phyloP scores from a whole-genome alignment of 1,284 basidiomycete species.

The Rhizopogon parksii region DNA sequence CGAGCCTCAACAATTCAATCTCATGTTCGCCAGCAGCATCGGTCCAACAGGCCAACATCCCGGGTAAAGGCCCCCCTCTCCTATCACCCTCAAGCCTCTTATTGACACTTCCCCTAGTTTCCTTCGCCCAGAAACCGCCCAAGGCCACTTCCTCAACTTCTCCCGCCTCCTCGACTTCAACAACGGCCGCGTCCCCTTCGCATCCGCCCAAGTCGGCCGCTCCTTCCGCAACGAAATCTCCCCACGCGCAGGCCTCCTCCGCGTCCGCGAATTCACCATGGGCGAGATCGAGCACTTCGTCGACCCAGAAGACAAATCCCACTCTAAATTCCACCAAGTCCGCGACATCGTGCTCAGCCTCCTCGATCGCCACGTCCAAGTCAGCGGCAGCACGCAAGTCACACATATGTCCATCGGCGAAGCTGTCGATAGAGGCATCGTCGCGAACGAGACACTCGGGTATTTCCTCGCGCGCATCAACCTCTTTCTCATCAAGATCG shows the following conservation, averaged over 20 bases:
- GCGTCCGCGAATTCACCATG: conserved; percentile 99
- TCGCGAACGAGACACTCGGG: conserved; percentile 96
- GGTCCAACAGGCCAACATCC: conserved; percentile 97
- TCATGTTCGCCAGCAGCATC: conserved; percentile 98
- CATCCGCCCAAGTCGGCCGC: conserved; percentile 94
- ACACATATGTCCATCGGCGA: conserved; percentile 77
- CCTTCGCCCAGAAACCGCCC: conserved; percentile 96
- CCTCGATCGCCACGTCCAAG: conserved; percentile 81
- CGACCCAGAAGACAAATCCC: conserved; percentile 89
- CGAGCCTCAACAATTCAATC: conserved; percentile 94
- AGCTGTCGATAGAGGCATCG: conserved; percentile 79
- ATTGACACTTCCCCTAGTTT: conserved; percentile 43
- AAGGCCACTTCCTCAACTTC: conserved; percentile 99
- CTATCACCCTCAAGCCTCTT: no score
- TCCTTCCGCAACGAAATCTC: conserved; percentile 99
- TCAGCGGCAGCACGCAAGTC: conserved; percentile 65
- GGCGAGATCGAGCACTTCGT: conserved; percentile 99
- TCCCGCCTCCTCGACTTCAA: conserved; percentile 96
- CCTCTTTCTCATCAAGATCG: conserved; percentile 88
- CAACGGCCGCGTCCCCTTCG: conserved; percentile 94
- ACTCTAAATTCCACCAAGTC: conserved; percentile 80
- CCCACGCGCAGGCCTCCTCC: conserved; percentile 90
- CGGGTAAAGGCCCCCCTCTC: conserved; percentile 46
- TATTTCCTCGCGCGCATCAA: conserved; percentile 95
- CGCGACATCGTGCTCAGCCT: conserved; percentile 71